phyloP scores from a whole-genome alignment of 129 eudicot genomes.

The Rutidosis leptorrhynchoides region DNA sequence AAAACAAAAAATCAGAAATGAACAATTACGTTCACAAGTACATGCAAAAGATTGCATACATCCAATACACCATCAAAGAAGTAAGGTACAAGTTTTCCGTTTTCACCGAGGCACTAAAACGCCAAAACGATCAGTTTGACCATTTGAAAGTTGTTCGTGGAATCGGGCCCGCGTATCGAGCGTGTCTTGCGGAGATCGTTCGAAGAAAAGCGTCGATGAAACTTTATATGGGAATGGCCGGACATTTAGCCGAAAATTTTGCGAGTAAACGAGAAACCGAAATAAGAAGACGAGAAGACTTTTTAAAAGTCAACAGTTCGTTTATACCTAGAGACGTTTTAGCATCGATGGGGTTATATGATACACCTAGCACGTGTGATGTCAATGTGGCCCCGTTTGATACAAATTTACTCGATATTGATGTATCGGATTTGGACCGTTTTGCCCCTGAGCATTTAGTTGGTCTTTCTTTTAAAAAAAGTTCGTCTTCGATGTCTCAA shows the following conservation, averaged over 20 bases:
- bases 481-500: conserved; percentile 52
- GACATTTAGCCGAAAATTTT: conserved; percentile 86
- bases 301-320: conserved; percentile 56
- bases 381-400: conserved; percentile 90
- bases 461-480: conserved; percentile 54
- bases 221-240: conserved; percentile 98
- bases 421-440: conserved; percentile 72
- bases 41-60: conserved; percentile 90
- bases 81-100: conserved; percentile 82
- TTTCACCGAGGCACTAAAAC: conserved; percentile 85
- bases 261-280: conserved; percentile 78
- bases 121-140: conserved; percentile 81
- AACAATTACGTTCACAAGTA: conserved; percentile 73
- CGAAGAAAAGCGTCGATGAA: conserved; percentile 93
- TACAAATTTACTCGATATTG: conserved; percentile 72
- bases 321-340: conserved; percentile 83
- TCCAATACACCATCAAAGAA: conserved; percentile 84
- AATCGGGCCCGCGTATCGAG: conserved; percentile 76
- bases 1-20: conserved; percentile 75
- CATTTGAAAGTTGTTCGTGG: conserved; percentile 75
- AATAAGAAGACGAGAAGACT: conserved; percentile 82
- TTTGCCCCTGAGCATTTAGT: conserved; percentile 86
- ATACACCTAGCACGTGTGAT: conserved; percentile 81
- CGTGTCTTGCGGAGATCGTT: conserved; percentile 92
- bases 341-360: conserved; percentile 90